These are phyloP conservation scores for Leucoagaricus sp. DNA, from an alignment of 1,284 basidiomycete genomes.

Conservation along the genomic window DNA sequence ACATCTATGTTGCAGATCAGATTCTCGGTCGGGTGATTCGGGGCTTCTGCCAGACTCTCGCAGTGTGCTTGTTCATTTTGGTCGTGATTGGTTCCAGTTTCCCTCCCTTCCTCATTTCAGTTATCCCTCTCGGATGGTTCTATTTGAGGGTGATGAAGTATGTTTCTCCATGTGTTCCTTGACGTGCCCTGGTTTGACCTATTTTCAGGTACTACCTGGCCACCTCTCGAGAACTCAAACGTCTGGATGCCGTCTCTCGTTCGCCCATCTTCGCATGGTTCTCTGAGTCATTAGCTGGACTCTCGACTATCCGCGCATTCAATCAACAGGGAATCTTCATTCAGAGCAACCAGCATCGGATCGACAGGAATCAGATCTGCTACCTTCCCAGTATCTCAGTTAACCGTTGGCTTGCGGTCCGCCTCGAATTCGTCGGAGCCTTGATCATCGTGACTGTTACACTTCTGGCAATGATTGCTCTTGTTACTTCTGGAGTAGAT, in stretches of 20 bases:
- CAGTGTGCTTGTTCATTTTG: slow-evolving; percentile 71
- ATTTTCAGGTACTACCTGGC: slow-evolving; percentile 80
- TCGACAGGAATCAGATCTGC: slow-evolving; percentile 85
- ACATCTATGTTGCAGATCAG: slow-evolving; percentile 91
- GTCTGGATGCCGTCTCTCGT: slow-evolving; percentile 87
- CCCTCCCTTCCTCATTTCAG: slow-evolving; percentile 79
- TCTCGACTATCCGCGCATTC: slow-evolving; percentile 87
- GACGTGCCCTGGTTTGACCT: slow-evolving; percentile 1
- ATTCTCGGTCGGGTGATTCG: slow-evolving; percentile 77
- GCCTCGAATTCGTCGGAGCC: slow-evolving; percentile 84
- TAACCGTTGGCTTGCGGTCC: slow-evolving; percentile 81
- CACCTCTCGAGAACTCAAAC: slow-evolving; percentile 90
- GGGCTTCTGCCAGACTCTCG: slow-evolving; percentile 63
- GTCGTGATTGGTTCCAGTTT: slow-evolving; percentile 81
- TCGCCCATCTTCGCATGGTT: slow-evolving; percentile 93
- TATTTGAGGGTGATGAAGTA: slow-evolving; percentile 80
- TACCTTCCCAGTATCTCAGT: slow-evolving; percentile 74
- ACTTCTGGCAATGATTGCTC: slow-evolving; percentile 66
- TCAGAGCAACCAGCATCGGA: slow-evolving; percentile 74
- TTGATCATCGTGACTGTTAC: slow-evolving; percentile 81
- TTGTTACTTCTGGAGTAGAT: slow-evolving; percentile 77
- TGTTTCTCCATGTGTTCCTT: slow-evolving; percentile 23
- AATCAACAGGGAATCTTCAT: slow-evolving; percentile 75
- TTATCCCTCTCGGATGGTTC: slow-evolving; percentile 76
- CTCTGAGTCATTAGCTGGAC: slow-evolving; percentile 83